Evolutionary conservation across 257 asterid genomes (phyloP).

Genomic region (Scutellaria barbata): DNA sequence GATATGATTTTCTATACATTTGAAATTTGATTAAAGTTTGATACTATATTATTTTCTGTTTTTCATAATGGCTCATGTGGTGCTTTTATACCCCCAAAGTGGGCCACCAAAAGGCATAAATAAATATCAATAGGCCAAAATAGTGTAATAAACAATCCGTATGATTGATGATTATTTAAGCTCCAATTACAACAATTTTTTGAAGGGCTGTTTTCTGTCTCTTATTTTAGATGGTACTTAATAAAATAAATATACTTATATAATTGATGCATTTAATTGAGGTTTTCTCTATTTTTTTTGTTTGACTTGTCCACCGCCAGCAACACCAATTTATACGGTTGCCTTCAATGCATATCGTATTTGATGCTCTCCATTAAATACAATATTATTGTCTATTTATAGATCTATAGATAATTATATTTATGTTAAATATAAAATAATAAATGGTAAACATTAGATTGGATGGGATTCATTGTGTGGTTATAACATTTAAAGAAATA

Average conservation of each 20-base stretch:
- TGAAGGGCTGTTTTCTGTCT: background rate
- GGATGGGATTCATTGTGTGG: too few species aligned
- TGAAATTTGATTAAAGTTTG: too few species aligned
- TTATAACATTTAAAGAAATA: too few species aligned
- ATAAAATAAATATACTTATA: constrained; percentile 2
- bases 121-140: background rate
- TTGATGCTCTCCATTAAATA: too few species aligned
- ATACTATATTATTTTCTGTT: too few species aligned
- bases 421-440: too few species aligned
- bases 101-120: background rate
- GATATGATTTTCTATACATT: too few species aligned
- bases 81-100: background rate
- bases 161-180: constrained; percentile 2
- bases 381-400: too few species aligned
- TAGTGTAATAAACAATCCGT: constrained; percentile 16
- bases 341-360: background rate
- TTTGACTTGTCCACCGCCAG: too few species aligned
- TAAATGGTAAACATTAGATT: too few species aligned
- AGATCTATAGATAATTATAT: too few species aligned
- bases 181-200: background rate
- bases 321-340: too few species aligned
- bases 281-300: background rate
- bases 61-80: background rate
- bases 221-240: background rate
- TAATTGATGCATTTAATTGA: constrained; percentile 11